A percentile compares a stretch with the other conserved stretches of the same genome.
These are phyloP conservation scores for Aureobasidium sp. DNA, from an alignment of 2,329 filamentous ascomycete genomes.

Conservation along the genomic window DNA sequence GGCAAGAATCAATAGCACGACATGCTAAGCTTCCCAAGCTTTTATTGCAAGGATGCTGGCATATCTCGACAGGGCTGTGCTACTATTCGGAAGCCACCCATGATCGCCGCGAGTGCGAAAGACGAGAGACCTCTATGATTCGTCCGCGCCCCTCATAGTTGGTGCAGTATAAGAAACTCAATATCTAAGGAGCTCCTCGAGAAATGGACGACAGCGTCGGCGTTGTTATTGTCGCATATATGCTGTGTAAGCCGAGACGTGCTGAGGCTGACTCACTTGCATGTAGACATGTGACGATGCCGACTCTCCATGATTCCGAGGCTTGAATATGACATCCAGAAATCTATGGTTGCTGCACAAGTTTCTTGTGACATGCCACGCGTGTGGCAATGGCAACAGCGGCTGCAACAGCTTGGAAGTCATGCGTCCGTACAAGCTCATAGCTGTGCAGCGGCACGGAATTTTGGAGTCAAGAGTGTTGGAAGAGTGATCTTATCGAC, in stretches of 20 bases:
- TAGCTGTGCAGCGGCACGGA: neutral
- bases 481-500: no score
- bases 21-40: neutral
- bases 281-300: neutral
- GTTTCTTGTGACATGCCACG: neutral
- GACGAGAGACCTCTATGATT: neutral
- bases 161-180: neutral
- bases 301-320: neutral
- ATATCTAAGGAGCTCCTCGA: neutral
- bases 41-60: neutral
- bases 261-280: neutral
- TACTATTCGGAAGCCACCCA: no score
- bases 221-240: neutral
- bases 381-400: neutral
- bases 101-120: neutral
- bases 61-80: neutral
- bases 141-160: no score
- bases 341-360: neutral
- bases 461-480: no score
- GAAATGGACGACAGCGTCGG: neutral
- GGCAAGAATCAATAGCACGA: no score
- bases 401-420: neutral
- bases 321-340: neutral
- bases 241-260: neutral
- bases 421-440: neutral